phyloP scores from a whole-genome alignment of 768 basidiomycete species.

The Plicaturopsis crispa region DNA sequence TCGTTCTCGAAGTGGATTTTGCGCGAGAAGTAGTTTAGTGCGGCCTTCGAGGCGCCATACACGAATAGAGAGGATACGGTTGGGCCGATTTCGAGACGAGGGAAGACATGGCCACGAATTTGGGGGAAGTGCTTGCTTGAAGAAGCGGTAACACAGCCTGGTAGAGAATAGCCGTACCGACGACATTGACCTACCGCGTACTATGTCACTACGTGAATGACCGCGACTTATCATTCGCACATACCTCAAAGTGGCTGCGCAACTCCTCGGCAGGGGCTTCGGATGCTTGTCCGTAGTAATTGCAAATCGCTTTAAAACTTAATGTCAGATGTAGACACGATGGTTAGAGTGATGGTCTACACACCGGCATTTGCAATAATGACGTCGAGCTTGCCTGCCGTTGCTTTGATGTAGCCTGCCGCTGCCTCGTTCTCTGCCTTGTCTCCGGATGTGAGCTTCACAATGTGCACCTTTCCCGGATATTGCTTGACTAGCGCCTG shows the following conservation, averaged over 20 bases:
- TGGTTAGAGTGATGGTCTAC: no score
- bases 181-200: no score
- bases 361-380: slow-evolving; percentile 1
- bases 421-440: slow-evolving; percentile 1
- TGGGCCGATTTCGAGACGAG: no score
- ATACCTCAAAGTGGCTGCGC: not conserved
- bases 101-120: not conserved
- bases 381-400: slow-evolving; percentile 1
- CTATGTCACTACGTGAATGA: no score
- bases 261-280: slow-evolving; percentile 1
- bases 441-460: not conserved
- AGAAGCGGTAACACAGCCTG: slow-evolving; percentile 3
- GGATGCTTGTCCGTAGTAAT: not conserved
- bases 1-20: no score
- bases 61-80: no score
- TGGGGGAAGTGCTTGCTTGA: slow-evolving; percentile 1
- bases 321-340: not conserved
- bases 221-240: no score
- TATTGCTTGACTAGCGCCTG: not conserved
- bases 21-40: no score
- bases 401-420: not conserved
- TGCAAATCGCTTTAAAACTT: slow-evolving; percentile 1
- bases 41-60: no score
- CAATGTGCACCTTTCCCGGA: not conserved
- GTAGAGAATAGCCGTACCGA: slow-evolving; percentile 1